Evolutionary conservation across 805 yeast species (phyloP).

Genomic region (Yamadazyma akitaensis): DNA sequence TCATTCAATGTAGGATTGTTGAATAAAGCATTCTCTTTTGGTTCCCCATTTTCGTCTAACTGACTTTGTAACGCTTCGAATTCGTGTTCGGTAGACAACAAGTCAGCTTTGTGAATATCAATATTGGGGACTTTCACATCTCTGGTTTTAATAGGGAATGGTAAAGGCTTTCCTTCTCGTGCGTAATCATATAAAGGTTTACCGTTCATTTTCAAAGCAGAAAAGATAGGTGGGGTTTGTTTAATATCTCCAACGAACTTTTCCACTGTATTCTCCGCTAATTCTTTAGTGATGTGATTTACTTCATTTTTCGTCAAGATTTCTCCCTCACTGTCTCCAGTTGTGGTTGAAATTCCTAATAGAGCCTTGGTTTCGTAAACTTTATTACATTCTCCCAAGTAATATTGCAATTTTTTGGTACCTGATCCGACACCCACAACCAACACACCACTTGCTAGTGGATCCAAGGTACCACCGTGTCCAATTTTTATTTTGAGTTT

Average conservation of each 20-base stretch:
- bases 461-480: conserved; percentile 97
- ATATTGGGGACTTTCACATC: conserved; percentile 59
- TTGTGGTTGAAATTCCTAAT: conserved; percentile 86
- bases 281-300: conserved; percentile 53
- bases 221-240: conserved; percentile 93
- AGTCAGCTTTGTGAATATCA: conserved; percentile 49
- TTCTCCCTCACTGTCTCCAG: conserved; percentile 92
- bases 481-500: conserved; percentile 80
- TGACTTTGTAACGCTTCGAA: conserved; percentile 45
- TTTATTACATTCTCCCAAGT: conserved; percentile 71
- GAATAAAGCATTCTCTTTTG: conserved; percentile 43
- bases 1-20: conserved; percentile 58
- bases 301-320: conserved; percentile 56
- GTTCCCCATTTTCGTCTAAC: conserved; percentile 46
- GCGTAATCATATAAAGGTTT: conserved; percentile 94
- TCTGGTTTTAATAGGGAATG: conserved; percentile 76
- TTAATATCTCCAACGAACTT: conserved; percentile 76
- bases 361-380: conserved; percentile 81
- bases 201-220: conserved; percentile 93
- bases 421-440: conserved; percentile 93
- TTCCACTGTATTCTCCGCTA: conserved; percentile 46
- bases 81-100: conserved; percentile 52
- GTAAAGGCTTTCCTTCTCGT: conserved; percentile 79
- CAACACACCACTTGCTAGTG: conserved; percentile 89
- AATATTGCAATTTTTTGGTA: conserved; percentile 73